Base-by-base conservation (phyloP, 768 basidiomycete genomes). In the Panus rudis region DNA sequence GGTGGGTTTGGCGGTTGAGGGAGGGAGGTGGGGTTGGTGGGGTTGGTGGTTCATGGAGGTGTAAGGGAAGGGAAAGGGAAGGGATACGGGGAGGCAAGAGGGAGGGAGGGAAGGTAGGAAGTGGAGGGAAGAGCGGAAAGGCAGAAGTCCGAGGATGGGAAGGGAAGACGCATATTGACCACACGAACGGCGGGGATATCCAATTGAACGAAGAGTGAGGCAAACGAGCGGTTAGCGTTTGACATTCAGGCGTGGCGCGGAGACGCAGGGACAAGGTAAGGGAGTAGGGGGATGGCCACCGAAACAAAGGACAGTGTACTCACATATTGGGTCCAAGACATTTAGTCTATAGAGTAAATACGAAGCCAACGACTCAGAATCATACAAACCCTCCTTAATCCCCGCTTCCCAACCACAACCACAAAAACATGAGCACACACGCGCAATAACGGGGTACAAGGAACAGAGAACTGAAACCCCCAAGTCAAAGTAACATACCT, bases 341-440 rank as follows among this genome's bases (percentile, higher is more conserved):
- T 91, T 93, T 48, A 97, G 68, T 49, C 86, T 73, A 61, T 88
- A 92, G 21, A 94, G 63, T 22, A 97, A 70, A 69, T 96, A 98
- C 39, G 85, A 75, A 23, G 87, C 89, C 34, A 94, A 71, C 2
- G 82, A 71, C 60, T 94, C 88, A 48, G 78, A 71, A 60, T 92
- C 87, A 59, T 93, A 92, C 45, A 96, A 61, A 19, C 86, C 81
- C 69, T 92, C 90, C 63, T 96, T 96, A 68, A 97, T 92, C 17
- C 92, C 91, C 62, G 90, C 90, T 92, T 58, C 51, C 48, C 53
- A 45, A n/a, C n/a, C n/a, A n/a, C n/a, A n/a, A n/a, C n/a, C n/a
- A n/a, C n/a, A n/a, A n/a, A n/a, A n/a, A n/a, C n/a, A n/a, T n/a
- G 30, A 16, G 30, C 30, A 31, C 30, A 31, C 30, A 31, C 30